Base-by-base conservation (phyloP, 176 grass and related monocot genomes). In the Cenchrus fungigraminus region DNA sequence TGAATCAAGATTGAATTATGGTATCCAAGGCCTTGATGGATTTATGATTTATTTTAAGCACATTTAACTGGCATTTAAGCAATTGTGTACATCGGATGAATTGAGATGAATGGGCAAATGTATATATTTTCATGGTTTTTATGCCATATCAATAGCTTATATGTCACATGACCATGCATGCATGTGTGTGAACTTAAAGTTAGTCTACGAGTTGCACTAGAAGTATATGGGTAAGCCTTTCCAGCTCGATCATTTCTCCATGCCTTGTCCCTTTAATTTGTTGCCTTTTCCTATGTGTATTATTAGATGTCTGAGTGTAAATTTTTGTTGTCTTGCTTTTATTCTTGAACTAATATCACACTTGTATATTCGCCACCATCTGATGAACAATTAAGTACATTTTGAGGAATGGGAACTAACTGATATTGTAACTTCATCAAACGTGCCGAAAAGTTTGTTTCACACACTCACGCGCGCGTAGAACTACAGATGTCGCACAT, bases 11-110 rank as follows among this genome's bases (percentile, higher is more conserved):
- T 29, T 44, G 45, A 68, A 78, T 15, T 25, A 59, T 45, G 40
- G 0, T 52, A 5, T 12, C 43, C 40, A 6, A 62, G 56, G 20
- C 62, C 25, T 78, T 71, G 6, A 40, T 40, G 3, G 37, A 64
- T 83, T 83, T 63, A 9, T 70, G 43, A 50, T 79, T 79, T 49
- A 73, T 79, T 57, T 53, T 73, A 65, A 84, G 66, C 67, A 9
- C 16, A 40, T 88, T 75, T 75, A 80, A 6, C 3, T 9, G 11
- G 8, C 32, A 62, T 63, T 55, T 57, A 57, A 40, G 74, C 51
- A 14, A 4, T 40, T 43, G 20, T 62, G 9, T 73, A 34, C 17
- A 83, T 83, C 9, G 20, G 57, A 72, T 79, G 45, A 85, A 63
- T 43, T 62, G 44, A 11, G 37, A 11, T 46, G 59, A 49, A 74